Base-by-base conservation (phyloP, 2,329 filamentous ascomycete genomes). In the Paramyrothecium roridum region DNA sequence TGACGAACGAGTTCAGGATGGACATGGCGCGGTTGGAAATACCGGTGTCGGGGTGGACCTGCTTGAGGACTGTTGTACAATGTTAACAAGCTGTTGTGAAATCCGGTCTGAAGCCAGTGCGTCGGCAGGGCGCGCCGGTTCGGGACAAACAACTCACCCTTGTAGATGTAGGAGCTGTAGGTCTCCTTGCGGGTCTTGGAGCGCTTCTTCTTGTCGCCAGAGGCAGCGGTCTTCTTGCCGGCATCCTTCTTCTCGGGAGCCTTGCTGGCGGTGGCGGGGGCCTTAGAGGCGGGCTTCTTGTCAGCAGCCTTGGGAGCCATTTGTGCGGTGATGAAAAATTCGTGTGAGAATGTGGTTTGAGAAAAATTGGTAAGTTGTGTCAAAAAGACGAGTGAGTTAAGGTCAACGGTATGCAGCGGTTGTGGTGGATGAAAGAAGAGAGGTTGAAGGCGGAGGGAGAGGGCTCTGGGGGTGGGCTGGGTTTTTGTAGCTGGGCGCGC, bases 121-220 rank as follows among this genome's bases (percentile, higher is more conserved):
- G 23, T 45, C 52, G 57, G 50, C 54, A 51, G 20, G 49, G 30
- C 23, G 57, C 57, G 63, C 54, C 52, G 47, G 26, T 37, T 22
- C 43, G n/a, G 49, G 53, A 23, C n/a, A 16, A 50, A 11, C 10
- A 22, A 61, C 67, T 77, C 74, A 97, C 93, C 95, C 85, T 98
- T 99, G 90, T 98, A 99, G 81, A 99, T 99, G 87, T 99, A 99
- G 55, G 91, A 96, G 67, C 90, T 96, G 85, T 99, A 99, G n/a
- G 95, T 99, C 86, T 99, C 95, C 90, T 98, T 98, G 81, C 95
- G 89, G 66, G 93, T 91, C 93, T 99, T 99, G 83, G 92, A 96
- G 74, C 95, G 91, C 93, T 98, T 99, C 91, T 99, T 99, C 92
- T 98, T 98, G 70, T 98, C 95, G 63, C 95, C 95, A 73, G 91